Evolutionary conservation across 768 basidiomycete genomes (phyloP), one percentile per base, ranked within the genome.

Genomic region (Krasilnikovozyma curviuscula): DNA sequence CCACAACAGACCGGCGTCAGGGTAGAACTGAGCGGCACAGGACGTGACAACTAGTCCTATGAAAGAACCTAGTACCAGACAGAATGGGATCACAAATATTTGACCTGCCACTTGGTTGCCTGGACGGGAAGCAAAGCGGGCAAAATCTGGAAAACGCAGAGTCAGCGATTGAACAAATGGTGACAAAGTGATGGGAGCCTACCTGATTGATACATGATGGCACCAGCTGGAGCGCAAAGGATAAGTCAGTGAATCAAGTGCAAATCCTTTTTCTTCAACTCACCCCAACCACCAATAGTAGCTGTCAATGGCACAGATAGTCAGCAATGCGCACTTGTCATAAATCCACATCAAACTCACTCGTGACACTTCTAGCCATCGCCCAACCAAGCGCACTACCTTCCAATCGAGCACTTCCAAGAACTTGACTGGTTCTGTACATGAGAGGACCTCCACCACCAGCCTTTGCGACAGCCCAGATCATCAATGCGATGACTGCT

Each of bases 1-100:
- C 58, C 61, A 61, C 5, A 63, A 46, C 4, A 60, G 54, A 12
- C 53, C 52, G 28, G 50, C 46, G 12, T 57, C 56, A 2, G 59
- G 62, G 38, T 57, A 61, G 50, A 57, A 56, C 43, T 33, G 5
- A 49, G 40, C 58, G 0, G 59, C 62, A 18, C 54, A 55, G 3
- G 56, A 58, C 6, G 62, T 60, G 30, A 59, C 50, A 41, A 61
- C 21, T 38, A 63, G 56, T 10, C 62, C 62, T 34, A 63, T 55
- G 10, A 63, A 31, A 18, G 47, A 50, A 8, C 55, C 52, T 27
- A 55, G 28, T 43, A 55, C 49, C 29, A 54, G 38, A 35, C 48
- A 49, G 35, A 56, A 27, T 3, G 57, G 59, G 27, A 56, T 54
- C 24, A 52, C 24, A 23, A 40, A 40, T 27, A 46, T 43, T 35